Percentiles rank a stretch among this genome's conserved stretches.
phyloP scores from a whole-genome alignment of 1,284 basidiomycete genomes.

The Papiliotrema fonsecae region DNA sequence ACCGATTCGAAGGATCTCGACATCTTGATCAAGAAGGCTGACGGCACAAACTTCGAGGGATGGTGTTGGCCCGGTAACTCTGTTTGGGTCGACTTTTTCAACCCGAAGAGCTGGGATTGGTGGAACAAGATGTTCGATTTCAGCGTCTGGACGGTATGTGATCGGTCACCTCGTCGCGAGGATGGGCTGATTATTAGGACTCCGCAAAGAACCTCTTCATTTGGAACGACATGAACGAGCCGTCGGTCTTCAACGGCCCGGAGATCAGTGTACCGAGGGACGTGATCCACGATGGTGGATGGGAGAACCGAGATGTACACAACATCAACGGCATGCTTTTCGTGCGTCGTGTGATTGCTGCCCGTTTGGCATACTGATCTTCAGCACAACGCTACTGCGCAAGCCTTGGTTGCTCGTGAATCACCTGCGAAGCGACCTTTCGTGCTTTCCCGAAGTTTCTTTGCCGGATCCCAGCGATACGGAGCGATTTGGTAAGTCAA shows the following conservation, averaged over 20 bases:
- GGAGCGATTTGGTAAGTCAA: slow-evolving; percentile 78
- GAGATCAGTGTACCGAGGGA: slow-evolving; percentile 98
- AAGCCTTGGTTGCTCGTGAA: slow-evolving; percentile 73
- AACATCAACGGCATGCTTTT: slow-evolving; percentile 51
- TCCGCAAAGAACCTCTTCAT: slow-evolving; percentile 74
- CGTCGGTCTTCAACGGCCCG: slow-evolving; percentile 95
- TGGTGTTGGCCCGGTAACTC: slow-evolving; percentile 98
- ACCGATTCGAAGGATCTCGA: slow-evolving; percentile 73
- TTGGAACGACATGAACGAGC: slow-evolving; percentile 99
- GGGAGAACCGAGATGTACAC: slow-evolving; percentile 91
- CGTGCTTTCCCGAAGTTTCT: slow-evolving; percentile 92
- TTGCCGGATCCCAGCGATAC: slow-evolving; percentile 88
- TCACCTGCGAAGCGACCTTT: slow-evolving; percentile 77
- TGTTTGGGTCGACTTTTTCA: slow-evolving; percentile 97
- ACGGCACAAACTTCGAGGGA: slow-evolving; percentile 84
- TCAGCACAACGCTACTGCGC: slow-evolving; percentile 79
- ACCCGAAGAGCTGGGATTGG: slow-evolving; percentile 84
- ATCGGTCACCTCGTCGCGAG: background rate
- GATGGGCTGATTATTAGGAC: slow-evolving; percentile 28
- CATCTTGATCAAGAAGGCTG: slow-evolving; percentile 76
- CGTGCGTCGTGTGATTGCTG: slow-evolving; percentile 26
- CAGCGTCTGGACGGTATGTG: slow-evolving; percentile 48
- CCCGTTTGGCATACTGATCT: slow-evolving; percentile 1
- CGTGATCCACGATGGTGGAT: slow-evolving; percentile 78
- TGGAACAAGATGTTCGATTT: slow-evolving; percentile 82